phyloP scores from a whole-genome alignment of 495 filamentous ascomycete genomes.

The Lineolata rhizophorae region DNA sequence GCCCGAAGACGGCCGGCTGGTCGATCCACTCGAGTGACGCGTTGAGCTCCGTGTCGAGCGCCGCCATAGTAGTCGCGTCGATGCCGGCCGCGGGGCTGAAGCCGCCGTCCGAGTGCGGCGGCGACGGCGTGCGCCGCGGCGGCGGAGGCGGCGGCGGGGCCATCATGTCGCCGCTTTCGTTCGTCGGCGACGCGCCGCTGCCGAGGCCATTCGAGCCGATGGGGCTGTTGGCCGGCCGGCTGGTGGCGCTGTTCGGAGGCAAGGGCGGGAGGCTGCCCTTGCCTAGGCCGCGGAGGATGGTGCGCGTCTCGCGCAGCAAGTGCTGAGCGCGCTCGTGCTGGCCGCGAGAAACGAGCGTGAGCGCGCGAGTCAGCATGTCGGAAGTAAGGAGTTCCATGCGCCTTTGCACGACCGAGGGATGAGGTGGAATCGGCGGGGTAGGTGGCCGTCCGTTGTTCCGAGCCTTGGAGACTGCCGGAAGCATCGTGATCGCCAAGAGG shows the following conservation, averaged over 20 bases:
- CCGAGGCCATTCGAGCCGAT: slow-evolving; percentile 7
- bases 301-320: slow-evolving; percentile 75
- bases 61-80: slow-evolving; percentile 54
- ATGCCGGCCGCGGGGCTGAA: slow-evolving; percentile 52
- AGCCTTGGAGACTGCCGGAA: slow-evolving; percentile 52
- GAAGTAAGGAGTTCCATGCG: slow-evolving; percentile 96
- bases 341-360: slow-evolving; percentile 76
- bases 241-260: slow-evolving; percentile 32
- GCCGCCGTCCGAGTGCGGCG: slow-evolving; percentile 17
- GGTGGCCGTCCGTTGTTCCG: slow-evolving; percentile 29
- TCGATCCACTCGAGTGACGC: slow-evolving; percentile 96
- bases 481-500: slow-evolving; percentile 92
- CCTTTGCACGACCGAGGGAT: slow-evolving; percentile 86
- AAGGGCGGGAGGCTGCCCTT: slow-evolving; percentile 93
- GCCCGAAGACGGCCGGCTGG: slow-evolving; percentile 83
- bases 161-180: background rate
- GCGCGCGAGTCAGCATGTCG: slow-evolving; percentile 85
- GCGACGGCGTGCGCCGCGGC: slow-evolving; percentile 20
- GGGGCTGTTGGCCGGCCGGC: slow-evolving; percentile 24
- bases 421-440: slow-evolving; percentile 81
- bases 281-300: slow-evolving; percentile 85
- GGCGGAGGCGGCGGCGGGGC: slow-evolving; percentile 13
- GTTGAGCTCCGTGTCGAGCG: slow-evolving; percentile 80
- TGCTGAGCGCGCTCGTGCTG: slow-evolving; percentile 89
- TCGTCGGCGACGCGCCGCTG: slow-evolving; percentile 3